phyloP scores from a whole-genome alignment of 2,329 filamentous ascomycete species.

The Phialemonium atrogriseum region DNA sequence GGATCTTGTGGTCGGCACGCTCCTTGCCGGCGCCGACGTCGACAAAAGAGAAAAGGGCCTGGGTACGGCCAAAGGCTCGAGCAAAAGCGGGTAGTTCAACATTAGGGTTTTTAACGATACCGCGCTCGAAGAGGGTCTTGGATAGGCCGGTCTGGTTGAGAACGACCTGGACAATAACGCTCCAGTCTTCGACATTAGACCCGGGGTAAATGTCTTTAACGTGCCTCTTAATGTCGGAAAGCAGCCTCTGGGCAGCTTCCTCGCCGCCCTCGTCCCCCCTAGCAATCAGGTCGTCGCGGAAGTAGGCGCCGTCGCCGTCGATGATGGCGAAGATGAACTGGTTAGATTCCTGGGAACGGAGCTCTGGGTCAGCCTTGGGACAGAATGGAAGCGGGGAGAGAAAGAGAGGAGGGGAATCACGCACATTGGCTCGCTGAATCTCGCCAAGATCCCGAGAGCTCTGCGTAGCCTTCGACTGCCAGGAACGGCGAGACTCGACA shows the following conservation, averaged over 20 bases:
- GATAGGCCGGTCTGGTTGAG: slow-evolving; percentile 24
- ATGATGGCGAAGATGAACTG: slow-evolving; percentile 25
- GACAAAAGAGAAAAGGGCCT: slow-evolving; percentile 24
- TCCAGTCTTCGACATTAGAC: slow-evolving; percentile 20
- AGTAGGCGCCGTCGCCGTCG: slow-evolving; percentile 26
- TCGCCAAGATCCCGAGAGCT: no score
- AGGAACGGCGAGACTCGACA: no score
- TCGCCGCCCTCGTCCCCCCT: slow-evolving; percentile 23
- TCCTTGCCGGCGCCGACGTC: slow-evolving; percentile 26
- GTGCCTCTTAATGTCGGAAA: slow-evolving; percentile 15
- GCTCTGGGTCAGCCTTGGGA: no score
- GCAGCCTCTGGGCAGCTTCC: slow-evolving; percentile 21
- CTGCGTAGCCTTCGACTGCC: no score
- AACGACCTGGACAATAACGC: slow-evolving; percentile 23
- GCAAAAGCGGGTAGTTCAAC: slow-evolving; percentile 21
- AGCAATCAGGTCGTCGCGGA: slow-evolving; percentile 21
- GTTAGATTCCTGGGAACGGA: slow-evolving; percentile 21
- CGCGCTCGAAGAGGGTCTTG: slow-evolving; percentile 17
- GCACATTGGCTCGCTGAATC: no score
- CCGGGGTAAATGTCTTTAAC: slow-evolving; percentile 15
- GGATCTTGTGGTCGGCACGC: slow-evolving; percentile 24
- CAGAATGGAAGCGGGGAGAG: no score
- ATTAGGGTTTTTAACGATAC: slow-evolving; percentile 14
- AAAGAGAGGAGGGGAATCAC: no score
- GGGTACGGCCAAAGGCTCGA: slow-evolving; percentile 23